These are phyloP conservation scores for Elongisporangium prolatum DNA, from an alignment of 352 stramenopile species.

Conservation along the genomic window DNA sequence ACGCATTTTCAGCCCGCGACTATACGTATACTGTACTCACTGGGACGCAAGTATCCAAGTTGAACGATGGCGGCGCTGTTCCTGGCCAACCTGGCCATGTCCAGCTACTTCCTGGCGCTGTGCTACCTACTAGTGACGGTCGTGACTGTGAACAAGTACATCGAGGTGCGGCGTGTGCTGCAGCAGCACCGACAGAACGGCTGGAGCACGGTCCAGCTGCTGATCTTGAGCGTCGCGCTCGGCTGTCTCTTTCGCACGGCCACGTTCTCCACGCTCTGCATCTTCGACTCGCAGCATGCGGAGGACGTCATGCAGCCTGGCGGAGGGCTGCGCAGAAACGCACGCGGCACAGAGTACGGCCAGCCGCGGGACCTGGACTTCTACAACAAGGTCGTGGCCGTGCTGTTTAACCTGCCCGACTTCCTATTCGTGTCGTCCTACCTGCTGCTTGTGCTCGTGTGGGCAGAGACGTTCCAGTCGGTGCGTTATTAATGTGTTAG, in stretches of 20 bases:
- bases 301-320: slow-evolving; percentile 26
- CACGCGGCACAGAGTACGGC: neutral
- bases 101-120: slow-evolving; percentile 86
- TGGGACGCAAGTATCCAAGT: too few species aligned
- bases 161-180: slow-evolving; percentile 66
- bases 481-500: slow-evolving; percentile 21
- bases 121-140: slow-evolving; percentile 83
- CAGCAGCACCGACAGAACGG: slow-evolving; percentile 56
- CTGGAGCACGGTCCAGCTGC: slow-evolving; percentile 81
- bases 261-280: slow-evolving; percentile 85
- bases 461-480: slow-evolving; percentile 88
- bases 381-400: slow-evolving; percentile 88
- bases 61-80: slow-evolving; percentile 40
- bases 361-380: slow-evolving; percentile 67
- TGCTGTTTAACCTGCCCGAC: slow-evolving; percentile 92
- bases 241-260: slow-evolving; percentile 82
- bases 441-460: slow-evolving; percentile 87
- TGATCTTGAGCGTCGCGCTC: slow-evolving; percentile 77
- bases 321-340: neutral
- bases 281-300: slow-evolving; percentile 78
- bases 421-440: slow-evolving; percentile 91
- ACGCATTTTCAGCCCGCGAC: neutral
- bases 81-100: slow-evolving; percentile 84
- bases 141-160: slow-evolving; percentile 72
- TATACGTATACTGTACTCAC: neutral